Base-by-base conservation (phyloP, 176 grass and related monocot genomes). In the Bonia amplexicaulis region DNA sequence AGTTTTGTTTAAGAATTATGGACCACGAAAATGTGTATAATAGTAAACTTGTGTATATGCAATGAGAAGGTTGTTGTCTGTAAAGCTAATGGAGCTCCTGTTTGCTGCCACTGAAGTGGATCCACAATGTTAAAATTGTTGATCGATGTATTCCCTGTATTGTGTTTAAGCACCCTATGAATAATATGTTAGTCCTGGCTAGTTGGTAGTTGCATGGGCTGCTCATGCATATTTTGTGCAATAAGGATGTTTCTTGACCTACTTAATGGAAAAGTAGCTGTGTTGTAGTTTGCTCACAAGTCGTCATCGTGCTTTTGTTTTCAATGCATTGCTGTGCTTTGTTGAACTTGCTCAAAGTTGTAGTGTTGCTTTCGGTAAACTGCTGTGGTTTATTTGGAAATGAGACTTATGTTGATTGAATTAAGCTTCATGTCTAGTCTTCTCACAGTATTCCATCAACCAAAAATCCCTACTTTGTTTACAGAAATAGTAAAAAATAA, bases 41-140 rank as follows among this genome's bases (percentile, higher is more conserved):
- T 71, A 52, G 37, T 22, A 20, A 66, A 84, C 55, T 72, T 60
- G 42, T 69, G 75, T 80, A 66, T 86, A 39, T 27, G 47, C 52
- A 78, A 71, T 83, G 52, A 70, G 6, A 85, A 73, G 58, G 57
- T 85, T 63, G 27, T 31, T 10, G 62, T 73, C 23, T 80, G 77
- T 42, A 46, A 31, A 55, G 55, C 47, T 58, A 27, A 62, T 66
- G 74, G 72, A 80, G 67, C 29, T 79, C 70, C 55, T 48, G 73
- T 71, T 87, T 82, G 65, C 83, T 73, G 64, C n/a, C 39, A 76
- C 58, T 78, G 16, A 86, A 47, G n/a, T 5, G 4, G 4, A 37
- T 57, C 48, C 58, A 64, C 19, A 4, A 53, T 82, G 73, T 46
- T 59, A 67, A 72, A 49, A 71, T 51, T 78, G 14, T 26, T 57